Percentiles rank a stretch among this genome's conserved stretches.
Conservation (phyloP, 805 yeast genomes). For the Candida gorgasii region DNA sequence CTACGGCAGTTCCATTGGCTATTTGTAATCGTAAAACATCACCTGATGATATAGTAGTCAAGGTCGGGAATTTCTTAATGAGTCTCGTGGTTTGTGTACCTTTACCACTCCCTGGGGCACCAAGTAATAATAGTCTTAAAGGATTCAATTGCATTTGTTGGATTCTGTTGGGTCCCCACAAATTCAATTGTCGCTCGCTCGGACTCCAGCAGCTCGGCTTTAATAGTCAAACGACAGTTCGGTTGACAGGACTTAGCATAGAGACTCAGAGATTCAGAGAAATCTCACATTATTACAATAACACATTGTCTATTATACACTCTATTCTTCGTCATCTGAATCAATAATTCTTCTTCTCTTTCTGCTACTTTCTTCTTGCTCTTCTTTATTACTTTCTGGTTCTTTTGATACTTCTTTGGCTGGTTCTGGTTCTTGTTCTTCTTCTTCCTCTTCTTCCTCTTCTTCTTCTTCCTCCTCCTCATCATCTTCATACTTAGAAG, state of each 20-base stretch:
- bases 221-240: too few relatives aligned
- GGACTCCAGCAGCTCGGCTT: too few relatives aligned
- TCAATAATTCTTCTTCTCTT: constrained; percentile 51
- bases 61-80: constrained; percentile 49
- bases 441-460: constrained; percentile 55
- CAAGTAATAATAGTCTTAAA: constrained; percentile 69
- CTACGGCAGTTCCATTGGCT: constrained; percentile 51
- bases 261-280: too few relatives aligned
- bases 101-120: constrained; percentile 96
- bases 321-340: constrained; percentile 56
- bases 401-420: not conserved
- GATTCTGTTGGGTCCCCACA: constrained; percentile 5
- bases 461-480: constrained; percentile 17
- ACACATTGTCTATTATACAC: constrained; percentile 10
- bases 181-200: not conserved
- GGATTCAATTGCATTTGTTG: constrained; percentile 31
- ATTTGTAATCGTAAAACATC: constrained; percentile 77
- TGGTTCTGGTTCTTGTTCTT: constrained; percentile 21
- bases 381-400: constrained; percentile 17
- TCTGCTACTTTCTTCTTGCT: constrained; percentile 35
- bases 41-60: constrained; percentile 76
- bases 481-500: constrained; percentile 40
- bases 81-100: constrained; percentile 82
- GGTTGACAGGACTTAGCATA: too few relatives aligned
- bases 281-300: not conserved